Evolutionary conservation across 345 rosid genomes (phyloP), one percentile per base, ranked within the genome.

Genomic region (Trapa incisa): DNA sequence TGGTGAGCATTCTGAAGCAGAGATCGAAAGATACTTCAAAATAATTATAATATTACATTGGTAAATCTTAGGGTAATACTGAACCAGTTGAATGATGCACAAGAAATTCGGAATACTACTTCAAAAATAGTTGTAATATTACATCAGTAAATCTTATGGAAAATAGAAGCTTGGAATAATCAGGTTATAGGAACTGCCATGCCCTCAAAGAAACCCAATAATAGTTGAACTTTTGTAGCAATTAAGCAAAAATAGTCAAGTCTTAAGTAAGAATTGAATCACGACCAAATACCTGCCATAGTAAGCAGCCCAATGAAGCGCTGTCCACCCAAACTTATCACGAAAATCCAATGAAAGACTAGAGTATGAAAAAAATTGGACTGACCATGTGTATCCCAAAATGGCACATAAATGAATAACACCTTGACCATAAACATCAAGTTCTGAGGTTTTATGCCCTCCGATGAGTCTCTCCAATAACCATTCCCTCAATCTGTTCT

Each of bases 241-340:
- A 52, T 52, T 52, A 16, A 16, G 61, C 29, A 16, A 35, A 64
- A 62, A 41, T 35, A 2, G 4, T 15, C 6, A 36, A 35, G 13
- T 5, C 10, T 36, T 36, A 37, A 36, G 0, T 35, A 43, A 35
- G 7, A 37, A 62, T 11, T 7, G 1, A 37, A 29, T 22, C 42
- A 37, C 16, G 0, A 7, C 6, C 13, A 15, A 64, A 41, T 78
- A 90, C 98, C 90, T 87, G 71, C 99, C 97, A 67, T 67, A 72
- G 79, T 77, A 81, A 65, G 99, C 97, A 65, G 99, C 99, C 99
- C 99, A 94, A 71, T 94, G 99, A 77, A 94, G 96, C 70, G 99
- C 96, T 50, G 99, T 94, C 97, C 97, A 94, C 41, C 99, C 99
- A 67, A 65, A 77, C 72, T 85, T 91, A 77, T 94, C 99, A 68